Conservation (phyloP, 169 alveolate species). For the Babesia bigemina region DNA sequence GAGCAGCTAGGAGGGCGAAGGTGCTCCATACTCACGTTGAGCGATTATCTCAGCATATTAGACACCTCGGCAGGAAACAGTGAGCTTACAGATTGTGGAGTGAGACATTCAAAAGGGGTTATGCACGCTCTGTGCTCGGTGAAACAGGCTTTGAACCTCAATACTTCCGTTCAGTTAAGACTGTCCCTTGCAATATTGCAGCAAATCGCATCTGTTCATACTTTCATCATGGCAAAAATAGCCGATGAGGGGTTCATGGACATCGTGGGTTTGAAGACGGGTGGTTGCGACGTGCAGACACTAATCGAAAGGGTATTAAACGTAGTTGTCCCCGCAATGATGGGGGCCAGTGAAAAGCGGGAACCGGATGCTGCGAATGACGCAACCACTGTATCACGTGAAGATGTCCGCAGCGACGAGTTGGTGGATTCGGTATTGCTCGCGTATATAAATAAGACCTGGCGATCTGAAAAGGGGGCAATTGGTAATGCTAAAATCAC, state of each 20-base stretch:
- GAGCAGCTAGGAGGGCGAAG: constrained; percentile 14
- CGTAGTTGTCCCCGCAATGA: background rate
- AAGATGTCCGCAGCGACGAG: background rate
- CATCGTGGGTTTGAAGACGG: background rate
- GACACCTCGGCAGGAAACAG: background rate
- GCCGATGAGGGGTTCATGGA: background rate
- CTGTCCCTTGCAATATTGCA: constrained; percentile 3
- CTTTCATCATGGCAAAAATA: constrained; percentile 2
- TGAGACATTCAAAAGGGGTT: background rate
- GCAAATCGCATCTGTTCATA: constrained; percentile 1
- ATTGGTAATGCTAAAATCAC: background rate
- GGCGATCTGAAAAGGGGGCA: no score
- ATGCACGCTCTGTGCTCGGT: background rate
- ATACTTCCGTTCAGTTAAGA: background rate
- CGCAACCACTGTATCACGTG: background rate
- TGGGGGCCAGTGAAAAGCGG: background rate
- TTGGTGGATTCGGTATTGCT: constrained; percentile 8
- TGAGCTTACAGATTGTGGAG: background rate
- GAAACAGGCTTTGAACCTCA: background rate
- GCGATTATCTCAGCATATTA: background rate
- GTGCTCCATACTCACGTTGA: background rate
- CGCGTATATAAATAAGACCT: constrained; percentile 5
- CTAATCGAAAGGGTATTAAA: background rate
- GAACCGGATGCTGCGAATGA: background rate
- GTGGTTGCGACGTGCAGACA: background rate